Evolutionary conservation across 192 early-diverging fungal species (phyloP), one percentile per base, ranked within the genome.

Genomic region (Backusella luteola): DNA sequence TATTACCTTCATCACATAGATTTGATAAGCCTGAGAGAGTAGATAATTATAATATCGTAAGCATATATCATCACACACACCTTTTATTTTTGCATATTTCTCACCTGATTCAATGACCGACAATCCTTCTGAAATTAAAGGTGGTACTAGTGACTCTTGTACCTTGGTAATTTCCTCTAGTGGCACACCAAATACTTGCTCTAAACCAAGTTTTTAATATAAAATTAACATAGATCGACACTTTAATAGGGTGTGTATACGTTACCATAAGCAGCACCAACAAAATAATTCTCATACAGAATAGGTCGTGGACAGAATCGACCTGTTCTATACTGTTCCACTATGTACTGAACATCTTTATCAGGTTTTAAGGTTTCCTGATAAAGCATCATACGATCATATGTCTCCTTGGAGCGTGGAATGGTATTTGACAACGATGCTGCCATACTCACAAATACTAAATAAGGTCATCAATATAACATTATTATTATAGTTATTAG

Each of bases 311-410:
- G 92, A 35, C 84, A 83, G 73, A 89, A 94, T 34, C 87, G 81
- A 4, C 91, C 92, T 14, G 92, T 94, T 26, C 92, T 87, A 76
- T 94, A 91, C 74, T 91, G 89, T 46, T 94, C 91, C 70, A 94
- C 91, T 36, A 89, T 87, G 82, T 87, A 92, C 73, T 91, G 91
- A 19, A 94, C 89, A 75, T 94, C 92, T 71, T 91, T 87, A 73
- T 88, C 84, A 17, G 92, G 92, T 80, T 89, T 87, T 15, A 94
- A 79, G 23, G 91, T 90, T 80, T 94, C 92, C 56, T 88, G 87
- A 80, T 85, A 87, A 41, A 88, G 75, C 67, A 90, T 74, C 29
- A 90, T 66, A 34, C 84, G 81, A 72, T 92, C 91, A 46, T 89
- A 91, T 6, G 88, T 89, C 15, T 88, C 86, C 75, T 91, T 84